Evolutionary conservation across 2,329 filamentous ascomycete species (phyloP).

Genomic region (Phialophora expanda): DNA sequence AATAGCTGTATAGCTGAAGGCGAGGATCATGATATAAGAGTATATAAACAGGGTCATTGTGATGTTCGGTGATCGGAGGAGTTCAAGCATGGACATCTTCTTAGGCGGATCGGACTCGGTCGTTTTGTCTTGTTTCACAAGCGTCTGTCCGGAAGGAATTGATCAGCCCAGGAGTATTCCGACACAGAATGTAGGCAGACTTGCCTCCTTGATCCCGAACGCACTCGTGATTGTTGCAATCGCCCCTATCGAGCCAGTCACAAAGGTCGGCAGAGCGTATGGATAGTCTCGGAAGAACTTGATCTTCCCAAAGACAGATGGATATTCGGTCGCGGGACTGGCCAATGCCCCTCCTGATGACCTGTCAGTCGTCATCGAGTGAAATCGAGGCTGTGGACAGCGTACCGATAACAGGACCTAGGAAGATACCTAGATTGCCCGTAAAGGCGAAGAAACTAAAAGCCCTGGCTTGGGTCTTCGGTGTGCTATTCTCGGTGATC

Average conservation of each 20-base stretch:
- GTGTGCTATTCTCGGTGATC: conserved; percentile 73
- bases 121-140: conserved; percentile 18
- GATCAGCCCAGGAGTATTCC: not conserved
- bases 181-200: not conserved
- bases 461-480: conserved; percentile 71
- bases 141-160: conserved; percentile 14
- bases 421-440: conserved; percentile 73
- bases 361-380: conserved; percentile 2
- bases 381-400: not conserved
- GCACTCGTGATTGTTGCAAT: conserved; percentile 58
- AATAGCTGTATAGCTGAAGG: conserved; percentile 73
- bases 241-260: conserved; percentile 60
- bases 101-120: conserved; percentile 9
- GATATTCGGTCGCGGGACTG: conserved; percentile 69
- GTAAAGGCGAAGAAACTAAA: conserved; percentile 80
- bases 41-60: conserved; percentile 69
- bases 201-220: conserved; percentile 65
- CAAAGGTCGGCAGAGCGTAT: conserved; percentile 69
- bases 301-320: conserved; percentile 59
- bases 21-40: conserved; percentile 70
- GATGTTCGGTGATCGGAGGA: conserved; percentile 69
- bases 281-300: conserved; percentile 68
- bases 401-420: conserved; percentile 66
- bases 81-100: conserved; percentile 56
- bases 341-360: conserved; percentile 67